Base-by-base conservation (phyloP, 345 rosid genomes). In the Aquilaria yunnanensis region DNA sequence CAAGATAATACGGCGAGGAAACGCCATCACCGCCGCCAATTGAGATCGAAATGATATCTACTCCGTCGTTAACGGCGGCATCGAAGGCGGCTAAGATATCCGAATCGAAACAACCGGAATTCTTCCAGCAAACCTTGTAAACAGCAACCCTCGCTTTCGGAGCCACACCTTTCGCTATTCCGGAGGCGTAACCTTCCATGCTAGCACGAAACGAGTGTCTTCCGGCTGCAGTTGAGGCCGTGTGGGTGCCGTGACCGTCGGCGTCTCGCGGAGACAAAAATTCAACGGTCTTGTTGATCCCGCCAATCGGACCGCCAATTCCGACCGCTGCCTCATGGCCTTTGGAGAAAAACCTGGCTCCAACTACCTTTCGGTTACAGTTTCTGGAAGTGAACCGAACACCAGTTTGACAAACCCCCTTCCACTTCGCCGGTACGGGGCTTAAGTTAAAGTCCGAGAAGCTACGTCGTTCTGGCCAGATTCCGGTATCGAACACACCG, bases 101-200 rank as follows among this genome's bases (percentile, higher is more conserved):
- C 12, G 92, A 90, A 58, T 90, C 90, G 31, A 87, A 86, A 9
- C 97, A 90, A 2, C 92, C 92, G 2, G 94, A 72, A 13, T 82
- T 70, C 75, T 88, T 93, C 97, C 95, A 93, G 14, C 97, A 93
- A 1, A 90, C 86, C 54, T 88, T 93, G 63, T 93, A 93, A 2
- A 65, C 82, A 4, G 95, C 92, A n/a, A 90, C 61, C 14, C 96
- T 72, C 32, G 95, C 90, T 59, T 90, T 90, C 6, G 92, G 92
- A 2, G 97, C 96, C 4, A 93, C 95, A 0, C 95, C 98, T 65
- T 90, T 93, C 0, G 98, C 95, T 5, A 90, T 72, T 9, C 94
- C 96, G 0, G 70, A 9, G 7, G 97, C 95, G 58, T 84, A 93
- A 4, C 96, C 97, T 13, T 73, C 74, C 92, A 93, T 84, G 61